phyloP scores from a whole-genome alignment of 768 basidiomycete genomes.

The Phlebiopsis flavidoalba region DNA sequence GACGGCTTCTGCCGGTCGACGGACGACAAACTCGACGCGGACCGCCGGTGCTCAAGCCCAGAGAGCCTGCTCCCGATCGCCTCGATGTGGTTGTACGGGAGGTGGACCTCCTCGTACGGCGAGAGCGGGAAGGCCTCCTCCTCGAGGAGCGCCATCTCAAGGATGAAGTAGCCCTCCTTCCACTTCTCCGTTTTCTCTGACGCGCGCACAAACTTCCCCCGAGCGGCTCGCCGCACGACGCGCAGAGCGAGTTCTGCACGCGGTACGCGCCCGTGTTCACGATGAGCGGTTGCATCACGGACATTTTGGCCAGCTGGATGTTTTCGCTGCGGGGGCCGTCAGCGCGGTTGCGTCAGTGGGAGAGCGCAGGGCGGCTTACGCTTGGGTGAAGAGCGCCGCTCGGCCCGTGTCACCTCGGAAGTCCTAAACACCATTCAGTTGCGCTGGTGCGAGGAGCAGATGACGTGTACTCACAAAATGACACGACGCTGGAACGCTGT shows the following conservation, averaged over 20 bases:
- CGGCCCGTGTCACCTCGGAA: slow-evolving; percentile 56
- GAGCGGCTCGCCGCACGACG: slow-evolving; percentile 44
- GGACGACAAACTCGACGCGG: neutral
- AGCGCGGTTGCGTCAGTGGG: neutral
- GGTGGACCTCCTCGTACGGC: slow-evolving; percentile 3
- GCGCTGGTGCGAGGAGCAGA: neutral
- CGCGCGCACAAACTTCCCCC: slow-evolving; percentile 58
- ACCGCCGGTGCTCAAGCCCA: slow-evolving; percentile 2
- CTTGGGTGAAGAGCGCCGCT: slow-evolving; percentile 53
- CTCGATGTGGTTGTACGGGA: neutral
- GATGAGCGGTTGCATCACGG: slow-evolving; percentile 47
- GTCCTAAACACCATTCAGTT: slow-evolving; percentile 29
- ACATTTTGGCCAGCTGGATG: slow-evolving; percentile 35
- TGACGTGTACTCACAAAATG: slow-evolving; percentile 14
- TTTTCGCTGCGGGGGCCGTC: slow-evolving; percentile 37
- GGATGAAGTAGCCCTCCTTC: slow-evolving; percentile 55
- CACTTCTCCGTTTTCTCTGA: slow-evolving; percentile 52
- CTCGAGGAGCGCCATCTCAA: slow-evolving; percentile 51
- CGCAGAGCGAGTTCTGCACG: slow-evolving; percentile 51
- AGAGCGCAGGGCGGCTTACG: slow-evolving; percentile 31
- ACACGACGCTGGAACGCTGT: slow-evolving; percentile 9
- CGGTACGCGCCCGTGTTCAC: slow-evolving; percentile 64
- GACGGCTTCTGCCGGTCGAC: neutral
- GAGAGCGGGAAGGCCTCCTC: slow-evolving; percentile 8
- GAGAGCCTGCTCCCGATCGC: neutral